Evolutionary conservation across 2,329 filamentous ascomycete species (phyloP).

Genomic region (Alternaria rosae): DNA sequence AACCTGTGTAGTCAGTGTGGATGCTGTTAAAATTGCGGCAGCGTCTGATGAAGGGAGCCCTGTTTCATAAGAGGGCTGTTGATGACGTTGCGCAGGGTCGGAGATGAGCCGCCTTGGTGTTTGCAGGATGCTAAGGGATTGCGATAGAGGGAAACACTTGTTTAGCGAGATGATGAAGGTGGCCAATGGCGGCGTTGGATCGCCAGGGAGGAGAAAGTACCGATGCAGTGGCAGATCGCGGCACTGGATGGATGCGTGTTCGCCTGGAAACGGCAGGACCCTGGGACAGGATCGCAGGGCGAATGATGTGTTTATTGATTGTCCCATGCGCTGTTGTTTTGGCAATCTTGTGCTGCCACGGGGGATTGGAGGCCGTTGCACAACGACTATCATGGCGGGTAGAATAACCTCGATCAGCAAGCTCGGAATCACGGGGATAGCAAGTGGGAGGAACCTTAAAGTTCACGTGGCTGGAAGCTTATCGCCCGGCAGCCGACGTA

Average conservation of each 20-base stretch:
- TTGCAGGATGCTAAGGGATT: constrained; percentile 6
- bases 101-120: constrained; percentile 11
- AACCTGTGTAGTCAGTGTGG: not conserved
- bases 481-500: constrained; percentile 3
- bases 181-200: constrained; percentile 8
- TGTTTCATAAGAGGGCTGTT: constrained; percentile 2
- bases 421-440: not conserved
- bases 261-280: not conserved
- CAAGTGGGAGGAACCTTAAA: constrained; percentile 2
- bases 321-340: not conserved
- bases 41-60: constrained; percentile 1
- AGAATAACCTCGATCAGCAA: not conserved
- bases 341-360: not conserved
- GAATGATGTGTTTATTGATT: not conserved
- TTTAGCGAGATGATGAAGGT: constrained; percentile 7
- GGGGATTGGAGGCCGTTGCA: not conserved
- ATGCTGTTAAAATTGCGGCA: constrained; percentile 6
- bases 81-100: constrained; percentile 3
- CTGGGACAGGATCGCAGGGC: not conserved
- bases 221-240: constrained; percentile 1
- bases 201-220: constrained; percentile 1
- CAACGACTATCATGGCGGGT: not conserved
- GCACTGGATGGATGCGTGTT: constrained; percentile 1
- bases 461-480: constrained; percentile 3
- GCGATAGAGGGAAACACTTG: not conserved